Conservation (phyloP, 2,329 filamentous ascomycete genomes). For the Beauveria scarabaeidicola region DNA sequence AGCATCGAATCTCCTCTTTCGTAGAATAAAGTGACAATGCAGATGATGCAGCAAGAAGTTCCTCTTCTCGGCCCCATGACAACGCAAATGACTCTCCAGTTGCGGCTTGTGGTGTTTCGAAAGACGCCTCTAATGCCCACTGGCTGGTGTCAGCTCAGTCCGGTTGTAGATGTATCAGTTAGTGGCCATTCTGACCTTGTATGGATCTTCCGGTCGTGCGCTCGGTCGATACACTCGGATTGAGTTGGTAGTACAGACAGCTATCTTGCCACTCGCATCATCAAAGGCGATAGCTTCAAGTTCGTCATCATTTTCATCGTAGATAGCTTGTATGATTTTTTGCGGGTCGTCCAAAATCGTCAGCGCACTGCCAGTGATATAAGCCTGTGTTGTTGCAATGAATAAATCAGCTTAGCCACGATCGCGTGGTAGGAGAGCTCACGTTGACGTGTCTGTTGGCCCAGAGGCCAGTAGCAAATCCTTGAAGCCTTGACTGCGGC, state of each 20-base stretch:
- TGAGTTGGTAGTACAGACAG: conserved; percentile 56
- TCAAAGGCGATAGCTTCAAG: conserved; percentile 75
- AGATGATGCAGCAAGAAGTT: conserved; percentile 70
- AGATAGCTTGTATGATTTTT: conserved; percentile 79
- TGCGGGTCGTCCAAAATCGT: conserved; percentile 70
- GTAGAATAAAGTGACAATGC: conserved; percentile 61
- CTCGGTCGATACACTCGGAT: conserved; percentile 75
- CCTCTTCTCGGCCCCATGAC: conserved; percentile 82
- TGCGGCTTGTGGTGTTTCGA: conserved; percentile 33
- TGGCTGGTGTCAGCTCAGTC: conserved; percentile 20
- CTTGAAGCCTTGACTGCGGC: conserved; percentile 69
- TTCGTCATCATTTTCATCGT: conserved; percentile 63
- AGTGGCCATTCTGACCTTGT: conserved; percentile 51
- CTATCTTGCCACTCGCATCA: conserved; percentile 76
- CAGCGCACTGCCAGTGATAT: conserved; percentile 83
- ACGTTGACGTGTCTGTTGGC: conserved; percentile 65
- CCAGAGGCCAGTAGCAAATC: conserved; percentile 67
- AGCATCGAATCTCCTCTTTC: conserved; percentile 38
- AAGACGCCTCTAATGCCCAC: conserved; percentile 58
- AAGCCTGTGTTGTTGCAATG: conserved; percentile 47
- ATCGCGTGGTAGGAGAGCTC: conserved; percentile 25
- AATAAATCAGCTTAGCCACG: conserved; percentile 4
- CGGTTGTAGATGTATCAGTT: conserved; percentile 15
- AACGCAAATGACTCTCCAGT: conserved; percentile 39
- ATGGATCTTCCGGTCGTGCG: conserved; percentile 57